phyloP scores from a whole-genome alignment of 306 rosid species.

The Dryas drummondii region DNA sequence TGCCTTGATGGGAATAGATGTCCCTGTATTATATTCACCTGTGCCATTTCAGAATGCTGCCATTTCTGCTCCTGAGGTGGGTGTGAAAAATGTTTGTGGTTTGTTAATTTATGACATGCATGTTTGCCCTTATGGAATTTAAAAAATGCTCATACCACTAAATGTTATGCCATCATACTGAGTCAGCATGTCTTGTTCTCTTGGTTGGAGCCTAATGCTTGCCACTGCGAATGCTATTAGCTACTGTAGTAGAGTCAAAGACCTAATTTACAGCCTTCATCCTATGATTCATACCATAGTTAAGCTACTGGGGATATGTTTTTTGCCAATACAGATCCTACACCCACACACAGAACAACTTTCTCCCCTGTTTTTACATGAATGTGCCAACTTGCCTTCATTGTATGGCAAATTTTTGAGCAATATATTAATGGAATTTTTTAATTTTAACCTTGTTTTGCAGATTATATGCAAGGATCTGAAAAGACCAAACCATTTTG shows the following conservation, averaged over 20 bases:
- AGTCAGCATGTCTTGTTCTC: background rate
- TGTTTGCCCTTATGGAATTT: background rate
- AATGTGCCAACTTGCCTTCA: conserved; percentile 11
- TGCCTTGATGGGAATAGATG: conserved; percentile 69
- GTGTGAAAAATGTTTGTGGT: conserved; percentile 10
- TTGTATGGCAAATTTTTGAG: background rate
- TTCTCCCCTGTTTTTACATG: background rate
- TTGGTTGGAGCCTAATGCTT: background rate
- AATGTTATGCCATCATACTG: background rate
- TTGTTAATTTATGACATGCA: background rate
- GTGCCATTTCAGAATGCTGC: conserved; percentile 86
- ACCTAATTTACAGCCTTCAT: background rate
- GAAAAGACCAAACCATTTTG: conserved; percentile 57
- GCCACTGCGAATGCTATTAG: background rate
- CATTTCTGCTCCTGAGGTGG: conserved; percentile 76
- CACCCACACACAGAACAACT: background rate
- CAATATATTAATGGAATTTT: background rate
- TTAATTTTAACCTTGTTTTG: conserved; percentile 1
- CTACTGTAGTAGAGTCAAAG: background rate
- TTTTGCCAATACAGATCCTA: background rate
- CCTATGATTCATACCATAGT: too few species aligned
- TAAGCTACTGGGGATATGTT: background rate
- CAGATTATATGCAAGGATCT: conserved; percentile 83
- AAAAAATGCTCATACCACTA: background rate
- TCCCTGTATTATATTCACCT: conserved; percentile 78